These are phyloP conservation scores for Albophoma yamanashiensis DNA, from an alignment of 2,329 filamentous ascomycete genomes.

Conservation along the genomic window DNA sequence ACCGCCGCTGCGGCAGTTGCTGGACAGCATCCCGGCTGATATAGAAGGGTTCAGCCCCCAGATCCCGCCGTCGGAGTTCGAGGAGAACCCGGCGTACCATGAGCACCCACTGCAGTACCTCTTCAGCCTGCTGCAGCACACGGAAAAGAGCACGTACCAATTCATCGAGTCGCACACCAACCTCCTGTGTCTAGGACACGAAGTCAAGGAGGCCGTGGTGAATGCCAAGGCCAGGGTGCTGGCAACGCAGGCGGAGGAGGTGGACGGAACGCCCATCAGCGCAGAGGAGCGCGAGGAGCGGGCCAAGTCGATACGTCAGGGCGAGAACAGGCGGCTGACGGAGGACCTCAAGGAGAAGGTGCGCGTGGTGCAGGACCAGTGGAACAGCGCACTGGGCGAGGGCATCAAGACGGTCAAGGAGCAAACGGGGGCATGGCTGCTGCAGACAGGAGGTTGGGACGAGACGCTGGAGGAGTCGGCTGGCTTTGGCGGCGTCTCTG, in stretches of 20 bases:
- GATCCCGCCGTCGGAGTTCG: conserved; percentile 68
- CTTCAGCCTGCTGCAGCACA: conserved; percentile 72
- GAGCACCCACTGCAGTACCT: conserved; percentile 83
- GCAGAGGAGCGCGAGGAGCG: conserved; percentile 24
- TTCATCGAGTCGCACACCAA: conserved; percentile 96
- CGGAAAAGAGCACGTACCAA: conserved; percentile 88
- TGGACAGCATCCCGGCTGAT: conserved; percentile 65
- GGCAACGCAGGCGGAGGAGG: conserved; percentile 49
- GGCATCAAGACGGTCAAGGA: conserved; percentile 64
- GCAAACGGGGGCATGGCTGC: conserved; percentile 61
- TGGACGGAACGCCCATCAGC: conserved; percentile 18
- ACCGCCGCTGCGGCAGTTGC: conserved; percentile 64
- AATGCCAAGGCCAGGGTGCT: conserved; percentile 56
- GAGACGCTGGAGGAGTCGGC: conserved; percentile 54
- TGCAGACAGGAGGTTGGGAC: conserved; percentile 80
- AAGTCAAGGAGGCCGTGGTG: conserved; percentile 74
- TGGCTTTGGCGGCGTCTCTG: conserved; percentile 33
- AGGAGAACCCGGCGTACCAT: conserved; percentile 76
- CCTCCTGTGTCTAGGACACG: conserved; percentile 77
- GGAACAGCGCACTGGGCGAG: conserved; percentile 76
- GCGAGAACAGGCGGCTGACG: conserved; percentile 63
- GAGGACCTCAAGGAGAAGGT: conserved; percentile 91
- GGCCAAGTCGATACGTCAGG: conserved; percentile 46
- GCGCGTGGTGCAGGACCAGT: conserved; percentile 79
- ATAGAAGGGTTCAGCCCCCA: conserved; percentile 56